A percentile compares a stretch with the other conserved stretches of the same genome.
Conservation (phyloP, 1,284 basidiomycete species). For the Sphagnurus paluster region DNA sequence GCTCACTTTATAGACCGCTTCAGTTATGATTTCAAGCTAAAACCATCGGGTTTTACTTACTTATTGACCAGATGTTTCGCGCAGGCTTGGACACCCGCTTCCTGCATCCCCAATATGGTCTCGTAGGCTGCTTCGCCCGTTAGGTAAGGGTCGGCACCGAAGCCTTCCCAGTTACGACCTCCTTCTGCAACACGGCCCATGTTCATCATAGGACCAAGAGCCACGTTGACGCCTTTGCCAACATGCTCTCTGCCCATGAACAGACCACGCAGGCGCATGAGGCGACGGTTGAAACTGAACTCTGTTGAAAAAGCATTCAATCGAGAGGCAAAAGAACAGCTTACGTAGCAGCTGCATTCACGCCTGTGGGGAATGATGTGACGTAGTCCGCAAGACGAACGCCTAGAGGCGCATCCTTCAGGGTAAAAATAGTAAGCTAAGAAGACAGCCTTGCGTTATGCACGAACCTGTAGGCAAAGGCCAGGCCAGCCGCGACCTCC, state of each 20-base stretch:
- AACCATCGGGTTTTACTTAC: constrained; percentile 36
- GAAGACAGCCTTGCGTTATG: no score
- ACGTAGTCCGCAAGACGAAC: constrained; percentile 55
- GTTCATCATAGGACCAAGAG: constrained; percentile 69
- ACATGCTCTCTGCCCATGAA: constrained; percentile 80
- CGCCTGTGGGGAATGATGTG: constrained; percentile 60
- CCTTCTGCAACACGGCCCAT: constrained; percentile 64
- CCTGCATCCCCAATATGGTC: constrained; percentile 76
- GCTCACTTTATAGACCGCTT: constrained; percentile 47
- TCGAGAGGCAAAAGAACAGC: constrained; percentile 15
- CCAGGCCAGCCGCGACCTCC: constrained; percentile 50
- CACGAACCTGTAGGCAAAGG: constrained; percentile 58
- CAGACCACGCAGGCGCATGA: constrained; percentile 72
- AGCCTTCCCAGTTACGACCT: constrained; percentile 87
- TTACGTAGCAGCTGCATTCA: constrained; percentile 57
- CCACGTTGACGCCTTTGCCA: constrained; percentile 79
- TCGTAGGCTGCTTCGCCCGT: constrained; percentile 71
- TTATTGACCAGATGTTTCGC: constrained; percentile 80
- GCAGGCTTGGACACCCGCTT: constrained; percentile 71
- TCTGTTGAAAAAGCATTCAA: background rate
- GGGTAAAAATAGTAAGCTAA: no score
- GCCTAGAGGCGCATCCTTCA: constrained; percentile 56
- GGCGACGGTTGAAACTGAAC: constrained; percentile 53
- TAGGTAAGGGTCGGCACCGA: constrained; percentile 78
- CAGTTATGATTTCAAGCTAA: background rate